Conservation (phyloP, 78 protist species). For the Pigoraptor vietnamica region DNA sequence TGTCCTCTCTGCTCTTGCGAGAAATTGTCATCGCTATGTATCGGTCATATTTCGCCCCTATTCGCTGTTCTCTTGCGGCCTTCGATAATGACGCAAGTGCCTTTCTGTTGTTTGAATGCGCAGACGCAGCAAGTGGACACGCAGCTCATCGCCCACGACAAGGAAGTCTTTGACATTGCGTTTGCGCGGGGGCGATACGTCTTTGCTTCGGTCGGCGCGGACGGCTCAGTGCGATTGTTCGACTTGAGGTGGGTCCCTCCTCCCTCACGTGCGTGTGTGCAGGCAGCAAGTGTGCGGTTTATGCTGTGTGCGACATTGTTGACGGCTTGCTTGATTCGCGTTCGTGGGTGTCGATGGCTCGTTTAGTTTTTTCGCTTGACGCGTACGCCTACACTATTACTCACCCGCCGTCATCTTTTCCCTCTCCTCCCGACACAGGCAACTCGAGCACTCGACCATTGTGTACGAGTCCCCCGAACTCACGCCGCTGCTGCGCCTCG, state of each 20-base stretch:
- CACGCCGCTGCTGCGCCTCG: conserved; percentile 81
- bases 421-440: too few relatives aligned
- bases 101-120: not conserved
- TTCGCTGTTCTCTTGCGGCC: too few relatives aligned
- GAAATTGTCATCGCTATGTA: too few relatives aligned
- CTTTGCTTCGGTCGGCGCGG: conserved; percentile 89
- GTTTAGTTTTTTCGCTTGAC: not conserved
- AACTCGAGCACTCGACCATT: conserved; percentile 93
- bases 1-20: too few relatives aligned
- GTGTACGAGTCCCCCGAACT: conserved; percentile 83
- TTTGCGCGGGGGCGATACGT: conserved; percentile 62
- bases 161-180: conserved; percentile 96
- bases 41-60: too few relatives aligned
- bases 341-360: too few relatives aligned
- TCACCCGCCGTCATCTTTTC: not conserved
- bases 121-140: conserved; percentile 46
- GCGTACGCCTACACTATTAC: not conserved
- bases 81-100: too few relatives aligned
- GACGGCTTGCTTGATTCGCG: too few relatives aligned
- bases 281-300: too few relatives aligned
- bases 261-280: too few relatives aligned
- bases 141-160: conserved; percentile 99
- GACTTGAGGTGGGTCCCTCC: conserved; percentile 66
- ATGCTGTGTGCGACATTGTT: too few relatives aligned
- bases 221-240: conserved; percentile 96